Base-by-base conservation (phyloP, 2,329 filamentous ascomycete species). In the Trichoderma guizhouense region DNA sequence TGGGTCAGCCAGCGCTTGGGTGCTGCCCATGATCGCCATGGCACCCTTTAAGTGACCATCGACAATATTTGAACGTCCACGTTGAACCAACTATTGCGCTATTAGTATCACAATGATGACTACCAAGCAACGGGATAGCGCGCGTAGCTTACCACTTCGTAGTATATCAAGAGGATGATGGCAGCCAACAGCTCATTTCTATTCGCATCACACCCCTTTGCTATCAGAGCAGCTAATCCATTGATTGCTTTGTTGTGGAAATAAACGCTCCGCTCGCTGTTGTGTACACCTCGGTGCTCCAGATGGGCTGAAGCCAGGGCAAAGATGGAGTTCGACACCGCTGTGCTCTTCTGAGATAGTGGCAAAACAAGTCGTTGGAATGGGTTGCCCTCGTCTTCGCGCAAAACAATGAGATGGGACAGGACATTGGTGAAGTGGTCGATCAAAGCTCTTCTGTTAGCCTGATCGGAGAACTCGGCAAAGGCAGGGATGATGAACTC, bases 221-320 rank as follows among this genome's bases (percentile, higher is more conserved):
- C 84, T 73, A 91, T 90, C 65, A 90, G 78, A 66, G 83, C 82
- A 1, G 87, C 85, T 47, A 91, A 79, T 1, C 87, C 88, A 74
- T 88, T 86, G 28, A 91, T 86, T 12, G 89, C 88, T 76, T 84
- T 83, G 72, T 86, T 89, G 73, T 91, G 89, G 73, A 90, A 90
- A 73, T 85, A 85, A 1, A 89, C 79, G 43, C 88, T 89, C 75
- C 85, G 87, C 75, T 90, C 87, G 24, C 81, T 78, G 26, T 85
- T 86, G 30, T 85, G 80, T 7, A 88, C 81, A 2, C 87, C 87
- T 30, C 87, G 82, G 63, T 88, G 93, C 74, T 95, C 92, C 72
- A 97, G 84, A 79, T 97, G 96, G 72, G 94, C 95, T 71, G 92
- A 93, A 0, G 93, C 89, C 8, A 98, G 84, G 0, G 94, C 94